These are phyloP conservation scores for Abrus precatorius DNA, from an alignment of 306 rosid species.

Conservation along the genomic window DNA sequence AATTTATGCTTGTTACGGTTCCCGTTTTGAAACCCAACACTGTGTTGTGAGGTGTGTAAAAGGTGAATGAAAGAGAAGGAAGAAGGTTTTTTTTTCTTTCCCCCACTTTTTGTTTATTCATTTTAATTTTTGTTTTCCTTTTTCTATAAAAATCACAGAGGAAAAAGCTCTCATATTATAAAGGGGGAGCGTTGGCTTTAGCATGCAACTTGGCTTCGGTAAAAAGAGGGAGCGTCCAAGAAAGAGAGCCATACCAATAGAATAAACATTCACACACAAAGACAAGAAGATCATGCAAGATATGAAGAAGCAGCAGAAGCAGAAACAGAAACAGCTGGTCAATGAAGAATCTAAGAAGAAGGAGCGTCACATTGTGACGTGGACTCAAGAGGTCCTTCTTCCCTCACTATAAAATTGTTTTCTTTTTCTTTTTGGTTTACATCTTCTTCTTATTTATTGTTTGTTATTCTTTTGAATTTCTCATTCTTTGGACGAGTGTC, in stretches of 20 bases:
- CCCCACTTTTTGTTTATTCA: conserved; percentile 24
- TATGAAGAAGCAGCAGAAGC: conserved; percentile 55
- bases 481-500: conserved; percentile 11
- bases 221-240: conserved; percentile 81
- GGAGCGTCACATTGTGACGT: conserved; percentile 98
- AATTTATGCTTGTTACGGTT: conserved; percentile 60
- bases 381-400: conserved; percentile 88
- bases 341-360: conserved; percentile 93
- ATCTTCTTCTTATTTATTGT: conserved; percentile 19
- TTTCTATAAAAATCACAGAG: conserved; percentile 26
- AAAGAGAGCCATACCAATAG: conserved; percentile 51
- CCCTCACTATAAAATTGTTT: conserved; percentile 4
- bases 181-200: conserved; percentile 68
- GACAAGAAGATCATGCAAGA: conserved; percentile 64
- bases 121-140: neutral
- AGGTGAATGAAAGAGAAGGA: conserved; percentile 60
- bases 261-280: conserved; percentile 43
- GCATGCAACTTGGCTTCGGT: conserved; percentile 78
- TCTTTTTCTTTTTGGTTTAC: neutral
- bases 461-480: neutral
- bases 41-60: conserved; percentile 49
- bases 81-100: conserved; percentile 45
- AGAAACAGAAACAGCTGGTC: conserved; percentile 51
- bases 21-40: conserved; percentile 55
- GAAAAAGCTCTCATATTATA: conserved; percentile 43